These are phyloP conservation scores for Aureobasidium pullulans DNA, from an alignment of 2,329 filamentous ascomycete species.

Conservation along the genomic window DNA sequence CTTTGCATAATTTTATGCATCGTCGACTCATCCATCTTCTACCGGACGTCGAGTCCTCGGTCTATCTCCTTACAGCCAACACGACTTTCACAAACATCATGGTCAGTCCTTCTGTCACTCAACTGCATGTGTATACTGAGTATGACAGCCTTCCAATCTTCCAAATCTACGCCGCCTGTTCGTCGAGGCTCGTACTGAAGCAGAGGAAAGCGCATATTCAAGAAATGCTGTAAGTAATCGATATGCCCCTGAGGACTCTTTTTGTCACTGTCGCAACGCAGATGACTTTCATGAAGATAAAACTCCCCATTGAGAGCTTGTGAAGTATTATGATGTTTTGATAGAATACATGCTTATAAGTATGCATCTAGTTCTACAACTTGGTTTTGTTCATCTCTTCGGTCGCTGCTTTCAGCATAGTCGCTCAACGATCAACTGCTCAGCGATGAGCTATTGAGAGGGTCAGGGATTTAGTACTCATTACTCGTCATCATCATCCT, in stretches of 20 bases:
- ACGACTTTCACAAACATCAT: background rate
- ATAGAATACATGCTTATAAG: background rate
- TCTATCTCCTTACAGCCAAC: background rate
- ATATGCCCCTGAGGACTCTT: background rate
- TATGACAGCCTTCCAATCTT: slow-evolving; percentile 58
- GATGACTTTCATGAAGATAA: too few species aligned
- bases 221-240: slow-evolving; percentile 67
- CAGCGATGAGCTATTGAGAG: slow-evolving; percentile 1
- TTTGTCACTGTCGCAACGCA: too few species aligned
- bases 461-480: slow-evolving; percentile 10
- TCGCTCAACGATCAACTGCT: slow-evolving; percentile 73
- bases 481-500: slow-evolving; percentile 25
- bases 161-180: slow-evolving; percentile 95
- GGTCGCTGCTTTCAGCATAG: slow-evolving; percentile 85
- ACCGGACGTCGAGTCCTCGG: background rate
- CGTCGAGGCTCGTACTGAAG: slow-evolving; percentile 85
- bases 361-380: slow-evolving; percentile 75
- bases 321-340: background rate
- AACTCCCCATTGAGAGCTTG: too few species aligned
- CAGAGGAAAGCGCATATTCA: slow-evolving; percentile 90
- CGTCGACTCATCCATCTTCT: background rate
- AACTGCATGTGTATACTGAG: background rate
- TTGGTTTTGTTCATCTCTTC: slow-evolving; percentile 94
- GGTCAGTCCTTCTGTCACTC: background rate
- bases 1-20: slow-evolving; percentile 3